Conservation (phyloP, 2,329 filamentous ascomycete genomes). For the Trichoderma brevicompactum region DNA sequence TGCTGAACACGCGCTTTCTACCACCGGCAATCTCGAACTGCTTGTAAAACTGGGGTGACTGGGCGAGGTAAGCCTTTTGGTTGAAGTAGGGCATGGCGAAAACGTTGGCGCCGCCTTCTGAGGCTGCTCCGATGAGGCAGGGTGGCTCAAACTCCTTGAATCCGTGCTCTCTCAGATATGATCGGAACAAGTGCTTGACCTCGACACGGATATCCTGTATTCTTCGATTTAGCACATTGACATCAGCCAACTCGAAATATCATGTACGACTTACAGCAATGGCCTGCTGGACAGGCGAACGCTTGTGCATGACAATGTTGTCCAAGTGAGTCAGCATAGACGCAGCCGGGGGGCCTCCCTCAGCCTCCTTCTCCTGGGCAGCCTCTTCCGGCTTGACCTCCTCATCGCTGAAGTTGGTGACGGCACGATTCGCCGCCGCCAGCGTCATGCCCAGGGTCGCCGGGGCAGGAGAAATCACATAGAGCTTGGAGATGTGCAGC, state of each 20-base stretch:
- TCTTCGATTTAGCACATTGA: constrained; percentile 30
- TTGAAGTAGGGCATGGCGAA: constrained; percentile 92
- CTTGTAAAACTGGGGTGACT: constrained; percentile 86
- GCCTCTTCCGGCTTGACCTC: constrained; percentile 44
- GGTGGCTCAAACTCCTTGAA: constrained; percentile 89
- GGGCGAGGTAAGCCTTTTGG: constrained; percentile 76
- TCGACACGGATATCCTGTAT: constrained; percentile 49
- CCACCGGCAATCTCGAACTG: constrained; percentile 83
- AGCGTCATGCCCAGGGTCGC: constrained; percentile 62
- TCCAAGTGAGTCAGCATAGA: constrained; percentile 83
- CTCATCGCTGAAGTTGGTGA: constrained; percentile 64
- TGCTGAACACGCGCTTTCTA: constrained; percentile 76
- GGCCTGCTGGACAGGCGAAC: constrained; percentile 87
- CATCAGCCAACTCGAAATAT: no score
- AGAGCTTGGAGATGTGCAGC: constrained; percentile 86
- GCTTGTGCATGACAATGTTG: constrained; percentile 91
- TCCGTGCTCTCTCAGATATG: constrained; percentile 74
- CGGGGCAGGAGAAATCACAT: constrained; percentile 69
- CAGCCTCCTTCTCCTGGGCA: constrained; percentile 48
- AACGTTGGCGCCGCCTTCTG: constrained; percentile 90
- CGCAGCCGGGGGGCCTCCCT: constrained; percentile 57
- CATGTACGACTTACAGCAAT: constrained; percentile 63
- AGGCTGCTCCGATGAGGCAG: constrained; percentile 85
- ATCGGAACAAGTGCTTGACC: constrained; percentile 71
- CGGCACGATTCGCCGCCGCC: constrained; percentile 57